These are phyloP conservation scores for Cryomyces antarcticus DNA, from an alignment of 495 filamentous ascomycete species.

Conservation along the genomic window DNA sequence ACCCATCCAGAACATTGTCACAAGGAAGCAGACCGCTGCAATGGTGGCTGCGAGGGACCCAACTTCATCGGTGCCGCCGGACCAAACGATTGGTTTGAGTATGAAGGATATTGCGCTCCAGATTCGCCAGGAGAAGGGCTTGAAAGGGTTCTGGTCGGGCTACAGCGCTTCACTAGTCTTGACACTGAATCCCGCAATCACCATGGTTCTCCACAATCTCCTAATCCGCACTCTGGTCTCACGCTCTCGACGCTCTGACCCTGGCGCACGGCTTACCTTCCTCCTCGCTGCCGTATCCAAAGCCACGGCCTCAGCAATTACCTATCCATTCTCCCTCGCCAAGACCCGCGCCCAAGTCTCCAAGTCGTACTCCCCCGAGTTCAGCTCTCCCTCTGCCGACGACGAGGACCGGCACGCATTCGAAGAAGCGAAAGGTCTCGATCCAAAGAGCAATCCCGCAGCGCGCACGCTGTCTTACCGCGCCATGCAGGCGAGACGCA, in stretches of 20 bases:
- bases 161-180: constrained; percentile 65
- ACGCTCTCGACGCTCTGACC: constrained; percentile 27
- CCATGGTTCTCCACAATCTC: constrained; percentile 61
- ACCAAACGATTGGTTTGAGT: constrained; percentile 12
- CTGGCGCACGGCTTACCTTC: constrained; percentile 34
- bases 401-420: background rate
- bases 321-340: constrained; percentile 72
- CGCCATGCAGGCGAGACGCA: constrained; percentile 8
- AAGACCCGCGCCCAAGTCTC: constrained; percentile 49
- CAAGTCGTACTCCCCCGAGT: background rate
- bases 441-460: constrained; percentile 1
- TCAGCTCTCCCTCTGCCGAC: background rate
- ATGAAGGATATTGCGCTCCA: constrained; percentile 38
- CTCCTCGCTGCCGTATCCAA: constrained; percentile 68
- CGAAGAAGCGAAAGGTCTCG: background rate
- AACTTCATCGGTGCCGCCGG: constrained; percentile 5
- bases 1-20: constrained; percentile 67
- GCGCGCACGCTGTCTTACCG: too few species aligned
- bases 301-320: constrained; percentile 54
- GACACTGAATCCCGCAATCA: constrained; percentile 72
- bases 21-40: constrained; percentile 52
- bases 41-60: constrained; percentile 14
- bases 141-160: constrained; percentile 73
- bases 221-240: constrained; percentile 39
- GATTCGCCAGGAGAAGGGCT: constrained; percentile 50